A percentile compares a stretch with the other conserved stretches of the same genome.
phyloP scores from a whole-genome alignment of 345 rosid species.

The Brassica nigra region DNA sequence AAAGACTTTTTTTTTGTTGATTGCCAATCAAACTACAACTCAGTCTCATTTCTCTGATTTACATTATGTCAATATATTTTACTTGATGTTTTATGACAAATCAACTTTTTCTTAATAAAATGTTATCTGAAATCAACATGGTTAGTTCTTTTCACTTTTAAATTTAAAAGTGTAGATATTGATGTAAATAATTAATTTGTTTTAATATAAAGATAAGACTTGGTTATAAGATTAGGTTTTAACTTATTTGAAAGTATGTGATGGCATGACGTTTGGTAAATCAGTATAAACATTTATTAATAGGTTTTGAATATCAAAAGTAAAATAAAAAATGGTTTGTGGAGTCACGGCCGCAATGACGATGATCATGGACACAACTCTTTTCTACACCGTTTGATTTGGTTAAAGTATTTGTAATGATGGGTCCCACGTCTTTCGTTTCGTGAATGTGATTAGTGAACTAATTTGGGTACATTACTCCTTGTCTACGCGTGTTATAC shows the following conservation, averaged over 20 bases:
- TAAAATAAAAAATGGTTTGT: neutral
- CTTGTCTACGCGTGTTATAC: constrained; percentile 30
- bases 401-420: constrained; percentile 27
- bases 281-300: neutral
- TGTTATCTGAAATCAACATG: neutral
- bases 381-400: constrained; percentile 43
- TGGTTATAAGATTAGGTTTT: constrained; percentile 29
- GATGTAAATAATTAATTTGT: constrained; percentile 1
- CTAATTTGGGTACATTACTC: constrained; percentile 39
- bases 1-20: neutral
- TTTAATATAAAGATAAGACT: constrained; percentile 14
- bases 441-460: constrained; percentile 41
- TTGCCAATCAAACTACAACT: neutral
- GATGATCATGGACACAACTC: constrained; percentile 48
- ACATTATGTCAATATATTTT: neutral
- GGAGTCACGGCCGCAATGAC: constrained; percentile 38
- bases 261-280: constrained; percentile 34
- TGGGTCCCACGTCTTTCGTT: constrained; percentile 43
- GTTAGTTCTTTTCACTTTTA: neutral
- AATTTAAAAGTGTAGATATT: neutral
- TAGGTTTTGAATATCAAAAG: neutral
- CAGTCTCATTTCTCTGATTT: neutral
- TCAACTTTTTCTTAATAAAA: neutral
- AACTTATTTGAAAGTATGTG: constrained; percentile 11
- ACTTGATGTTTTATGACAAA: neutral